These are phyloP conservation scores for Entrophospora sp. DNA, from an alignment of 192 early-diverging fungal genomes.

Conservation along the genomic window DNA sequence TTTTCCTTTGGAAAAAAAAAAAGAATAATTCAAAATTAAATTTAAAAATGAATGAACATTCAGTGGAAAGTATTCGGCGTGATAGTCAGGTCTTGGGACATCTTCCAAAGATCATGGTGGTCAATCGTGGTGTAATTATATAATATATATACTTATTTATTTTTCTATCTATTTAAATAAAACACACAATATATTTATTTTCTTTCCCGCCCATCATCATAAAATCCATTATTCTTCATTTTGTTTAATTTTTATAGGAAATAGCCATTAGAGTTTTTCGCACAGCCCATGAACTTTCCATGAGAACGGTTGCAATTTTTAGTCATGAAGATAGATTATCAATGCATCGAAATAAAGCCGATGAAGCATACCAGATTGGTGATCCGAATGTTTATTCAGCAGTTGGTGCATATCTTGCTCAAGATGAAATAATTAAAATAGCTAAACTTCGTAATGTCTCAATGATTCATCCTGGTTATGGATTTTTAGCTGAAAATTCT, in stretches of 20 bases:
- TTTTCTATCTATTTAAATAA: not conserved
- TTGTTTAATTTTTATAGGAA: slow-evolving; percentile 40
- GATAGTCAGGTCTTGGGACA: slow-evolving; percentile 40
- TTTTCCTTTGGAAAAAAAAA: no score
- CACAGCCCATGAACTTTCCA: slow-evolving; percentile 84
- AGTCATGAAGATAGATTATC: slow-evolving; percentile 84
- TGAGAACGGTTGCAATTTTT: slow-evolving; percentile 83
- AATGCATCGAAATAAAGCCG: slow-evolving; percentile 93
- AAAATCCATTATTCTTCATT: not conserved
- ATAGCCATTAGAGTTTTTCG: slow-evolving; percentile 94
- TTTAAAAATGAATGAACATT: no score
- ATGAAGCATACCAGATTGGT: slow-evolving; percentile 95
- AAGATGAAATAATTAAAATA: slow-evolving; percentile 86
- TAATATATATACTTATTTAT: not conserved
- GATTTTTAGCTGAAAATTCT: slow-evolving; percentile 92
- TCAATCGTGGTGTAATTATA: slow-evolving; percentile 39
- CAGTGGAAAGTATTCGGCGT: slow-evolving; percentile 39
- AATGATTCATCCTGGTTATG: slow-evolving; percentile 95
- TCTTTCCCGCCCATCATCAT: not conserved
- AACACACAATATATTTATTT: not conserved
- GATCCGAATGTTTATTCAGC: slow-evolving; percentile 70
- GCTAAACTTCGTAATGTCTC: slow-evolving; percentile 71
- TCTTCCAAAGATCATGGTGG: slow-evolving; percentile 39
- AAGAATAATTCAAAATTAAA: no score
- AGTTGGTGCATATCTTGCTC: slow-evolving; percentile 91